These are phyloP conservation scores for Lactarius tabidus DNA, from an alignment of 768 basidiomycete genomes.

Conservation along the genomic window DNA sequence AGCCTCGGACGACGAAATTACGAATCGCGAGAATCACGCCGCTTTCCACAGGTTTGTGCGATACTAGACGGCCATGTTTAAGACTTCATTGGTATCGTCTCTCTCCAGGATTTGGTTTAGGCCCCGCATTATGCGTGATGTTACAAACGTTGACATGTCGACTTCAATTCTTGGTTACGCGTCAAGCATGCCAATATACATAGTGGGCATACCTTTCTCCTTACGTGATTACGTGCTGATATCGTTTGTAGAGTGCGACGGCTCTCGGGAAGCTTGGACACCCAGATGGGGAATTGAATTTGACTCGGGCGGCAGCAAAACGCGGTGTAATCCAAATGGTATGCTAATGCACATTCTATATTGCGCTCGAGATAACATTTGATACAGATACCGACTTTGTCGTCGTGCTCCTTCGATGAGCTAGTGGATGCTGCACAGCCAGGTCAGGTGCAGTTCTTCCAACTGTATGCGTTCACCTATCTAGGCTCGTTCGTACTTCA, in stretches of 20 bases:
- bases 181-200: conserved; percentile 75
- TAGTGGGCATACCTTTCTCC: conserved; percentile 41
- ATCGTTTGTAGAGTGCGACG: conserved; percentile 56
- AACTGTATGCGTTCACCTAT: conserved; percentile 50
- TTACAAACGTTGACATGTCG: conserved; percentile 82
- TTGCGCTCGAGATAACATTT: neutral
- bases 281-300: conserved; percentile 88
- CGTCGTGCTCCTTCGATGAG: conserved; percentile 95
- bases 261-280: conserved; percentile 93
- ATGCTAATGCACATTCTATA: neutral
- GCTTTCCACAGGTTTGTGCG: conserved; percentile 76
- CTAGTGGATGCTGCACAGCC: conserved; percentile 81
- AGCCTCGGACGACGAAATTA: conserved; percentile 95
- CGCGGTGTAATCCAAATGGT: conserved; percentile 75
- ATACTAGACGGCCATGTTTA: neutral
- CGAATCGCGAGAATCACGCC: conserved; percentile 81
- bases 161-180: conserved; percentile 75
- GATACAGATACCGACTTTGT: conserved; percentile 84
- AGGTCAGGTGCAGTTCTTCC: conserved; percentile 80
- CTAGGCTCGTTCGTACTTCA: neutral
- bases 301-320: conserved; percentile 86
- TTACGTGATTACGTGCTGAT: neutral
- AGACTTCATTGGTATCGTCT: no score
- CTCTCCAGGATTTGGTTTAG: conserved; percentile 33
- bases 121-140: conserved; percentile 58